Base-by-base conservation (phyloP, 768 basidiomycete species). In the Naematelia aurantialba region DNA sequence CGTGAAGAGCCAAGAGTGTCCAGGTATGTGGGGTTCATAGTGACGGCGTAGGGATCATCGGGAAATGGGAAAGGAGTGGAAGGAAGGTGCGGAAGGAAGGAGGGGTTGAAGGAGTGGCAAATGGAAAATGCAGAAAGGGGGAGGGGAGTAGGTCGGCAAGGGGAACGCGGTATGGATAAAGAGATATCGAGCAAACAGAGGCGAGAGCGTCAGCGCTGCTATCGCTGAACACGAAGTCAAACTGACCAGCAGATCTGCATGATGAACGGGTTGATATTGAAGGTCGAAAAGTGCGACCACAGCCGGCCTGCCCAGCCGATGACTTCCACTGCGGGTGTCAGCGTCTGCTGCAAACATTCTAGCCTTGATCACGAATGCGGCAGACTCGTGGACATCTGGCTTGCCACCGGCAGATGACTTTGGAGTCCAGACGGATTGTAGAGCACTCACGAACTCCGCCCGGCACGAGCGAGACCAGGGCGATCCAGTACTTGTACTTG, bases 241-340 rank as follows among this genome's bases (percentile, higher is more conserved):
- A 39, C 34, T 39, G 8, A 39, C 34, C 34, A 39, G 34, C 34
- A 61, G 34, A 71, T 69, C 57, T 73, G 74, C 60, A 69, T 68
- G 19, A 75, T 59, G 62, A 72, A 76, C 1, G 72, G 72, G 4
- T 67, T 64, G 17, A 74, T 52, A 5, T 49, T 25, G 25, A 62
- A 57, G 2, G 70, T 64, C 55, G 75, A 63, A 49, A 65, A 47
- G 26, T 59, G 60, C 10, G 59, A 67, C 67, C 75, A 75, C 5
- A 69, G 58, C 17, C 76, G 50, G 1, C 63, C 75, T 2, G 66
- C 61, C 74, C 74, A 76, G 3, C 76, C 76, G 1, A 73, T 5
- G 17, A 72, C 59, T 45, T 75, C 74, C 22, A 65, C 53, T 39
- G 34, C 17, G 34, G 34, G 34, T 17, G 34, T 39, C 17, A 39